phyloP scores from a whole-genome alignment of 306 rosid species.

The Vigna nakashimae region DNA sequence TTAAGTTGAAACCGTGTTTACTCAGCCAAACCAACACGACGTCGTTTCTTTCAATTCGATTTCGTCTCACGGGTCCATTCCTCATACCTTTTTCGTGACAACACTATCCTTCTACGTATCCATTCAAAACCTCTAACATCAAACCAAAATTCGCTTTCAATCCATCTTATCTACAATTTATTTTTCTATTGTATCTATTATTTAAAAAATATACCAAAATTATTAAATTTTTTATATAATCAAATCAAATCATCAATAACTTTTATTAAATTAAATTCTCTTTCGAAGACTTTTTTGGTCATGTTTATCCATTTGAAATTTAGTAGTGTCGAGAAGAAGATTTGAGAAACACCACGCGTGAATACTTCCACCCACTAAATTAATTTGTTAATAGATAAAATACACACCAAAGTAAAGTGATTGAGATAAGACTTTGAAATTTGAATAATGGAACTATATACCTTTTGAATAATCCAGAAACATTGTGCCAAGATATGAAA shows the following conservation, averaged over 20 bases:
- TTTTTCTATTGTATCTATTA: background rate
- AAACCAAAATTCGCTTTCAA: background rate
- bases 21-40: background rate
- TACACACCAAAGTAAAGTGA: background rate
- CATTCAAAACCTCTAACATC: background rate
- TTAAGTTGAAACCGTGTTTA: background rate
- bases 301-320: background rate
- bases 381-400: background rate
- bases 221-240: background rate
- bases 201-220: background rate
- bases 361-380: background rate
- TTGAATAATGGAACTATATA: background rate
- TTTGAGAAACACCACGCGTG: conserved; percentile 1
- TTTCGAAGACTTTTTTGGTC: background rate
- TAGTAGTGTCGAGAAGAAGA: background rate
- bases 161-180: background rate
- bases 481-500: background rate
- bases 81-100: too few species aligned
- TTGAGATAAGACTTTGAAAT: background rate
- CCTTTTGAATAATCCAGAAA: background rate
- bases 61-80: background rate
- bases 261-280: background rate
- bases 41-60: background rate
- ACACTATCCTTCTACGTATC: too few species aligned
- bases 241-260: background rate